These are phyloP conservation scores for Russula lepida DNA, from an alignment of 768 basidiomycete genomes.

Conservation along the genomic window DNA sequence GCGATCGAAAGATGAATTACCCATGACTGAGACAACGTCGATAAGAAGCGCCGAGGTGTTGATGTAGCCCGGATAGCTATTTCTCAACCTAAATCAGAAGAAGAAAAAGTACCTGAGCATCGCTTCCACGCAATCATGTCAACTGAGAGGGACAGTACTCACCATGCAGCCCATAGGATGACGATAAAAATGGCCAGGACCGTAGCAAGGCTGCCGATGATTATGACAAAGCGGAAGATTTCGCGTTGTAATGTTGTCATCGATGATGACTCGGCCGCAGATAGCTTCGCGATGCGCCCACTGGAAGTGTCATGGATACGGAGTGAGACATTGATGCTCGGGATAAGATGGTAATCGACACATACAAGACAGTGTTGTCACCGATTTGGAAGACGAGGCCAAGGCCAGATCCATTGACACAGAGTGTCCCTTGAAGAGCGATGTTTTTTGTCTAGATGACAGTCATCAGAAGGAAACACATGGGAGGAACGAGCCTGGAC, in stretches of 20 bases:
- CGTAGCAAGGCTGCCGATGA: slow-evolving; percentile 41
- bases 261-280: slow-evolving; percentile 25
- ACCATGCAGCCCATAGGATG: slow-evolving; percentile 38
- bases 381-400: slow-evolving; percentile 44
- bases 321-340: not conserved
- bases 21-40: slow-evolving; percentile 49
- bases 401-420: slow-evolving; percentile 40
- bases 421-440: slow-evolving; percentile 48
- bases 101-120: not conserved
- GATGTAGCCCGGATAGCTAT: slow-evolving; percentile 37
- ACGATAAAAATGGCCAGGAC: slow-evolving; percentile 43
- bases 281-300: slow-evolving; percentile 36
- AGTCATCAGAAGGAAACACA: slow-evolving; percentile 21
- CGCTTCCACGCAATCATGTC: slow-evolving; percentile 8
- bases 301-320: slow-evolving; percentile 2
- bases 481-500: not conserved
- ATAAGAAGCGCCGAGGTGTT: slow-evolving; percentile 43
- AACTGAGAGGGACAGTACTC: slow-evolving; percentile 23
- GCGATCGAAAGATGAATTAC: slow-evolving; percentile 15
- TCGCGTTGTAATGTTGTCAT: slow-evolving; percentile 47
- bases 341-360: slow-evolving; percentile 20
- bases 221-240: slow-evolving; percentile 45
- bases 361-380: slow-evolving; percentile 43
- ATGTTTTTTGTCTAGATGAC: slow-evolving; percentile 44
- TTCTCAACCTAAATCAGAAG: slow-evolving; percentile 35